Conservation (phyloP, 2,329 filamentous ascomycete species). For the Hymenoscyphus albidus region DNA sequence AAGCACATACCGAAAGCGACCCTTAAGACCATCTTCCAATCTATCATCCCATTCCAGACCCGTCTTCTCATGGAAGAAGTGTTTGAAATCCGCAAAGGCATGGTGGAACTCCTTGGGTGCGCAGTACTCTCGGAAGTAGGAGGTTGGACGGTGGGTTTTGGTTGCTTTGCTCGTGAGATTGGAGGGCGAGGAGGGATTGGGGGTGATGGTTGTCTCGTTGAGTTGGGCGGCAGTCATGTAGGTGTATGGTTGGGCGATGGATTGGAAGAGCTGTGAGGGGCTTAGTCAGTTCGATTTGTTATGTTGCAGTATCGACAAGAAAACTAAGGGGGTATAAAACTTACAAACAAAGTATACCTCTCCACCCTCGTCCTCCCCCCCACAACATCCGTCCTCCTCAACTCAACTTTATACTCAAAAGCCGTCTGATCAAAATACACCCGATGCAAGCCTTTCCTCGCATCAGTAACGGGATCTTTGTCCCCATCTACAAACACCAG, state of each 20-base stretch:
- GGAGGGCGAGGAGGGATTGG: not conserved
- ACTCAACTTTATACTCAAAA: conserved; percentile 60
- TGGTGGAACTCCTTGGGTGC: conserved; percentile 41
- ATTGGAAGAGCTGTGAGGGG: conserved; percentile 61
- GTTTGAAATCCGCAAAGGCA: conserved; percentile 50
- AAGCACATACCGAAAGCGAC: conserved; percentile 11
- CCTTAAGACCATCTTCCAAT: conserved; percentile 18
- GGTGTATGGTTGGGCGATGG: conserved; percentile 51
- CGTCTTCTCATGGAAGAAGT: conserved; percentile 56
- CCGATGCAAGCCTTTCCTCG: conserved; percentile 52
- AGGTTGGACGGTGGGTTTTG: conserved; percentile 32
- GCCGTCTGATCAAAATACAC: conserved; percentile 59
- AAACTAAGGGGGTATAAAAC: conserved; percentile 26
- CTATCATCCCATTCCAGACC: conserved; percentile 58
- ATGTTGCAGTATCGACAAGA: not conserved
- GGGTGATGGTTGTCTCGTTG: conserved; percentile 26
- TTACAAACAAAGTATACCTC: conserved; percentile 56
- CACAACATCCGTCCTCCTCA: conserved; percentile 50
- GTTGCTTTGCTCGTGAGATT: conserved; percentile 40
- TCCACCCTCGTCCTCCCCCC: conserved; percentile 48
- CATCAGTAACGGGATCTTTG: conserved; percentile 13
- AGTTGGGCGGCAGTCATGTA: conserved; percentile 58
- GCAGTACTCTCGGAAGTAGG: conserved; percentile 37
- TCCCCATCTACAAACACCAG: not conserved
- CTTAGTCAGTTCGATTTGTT: conserved; percentile 4